Percentiles rank a stretch among this genome's conserved stretches.
These are phyloP conservation scores for Amphibolis antarctica DNA, from an alignment of 106 monocot species.

Conservation along the genomic window DNA sequence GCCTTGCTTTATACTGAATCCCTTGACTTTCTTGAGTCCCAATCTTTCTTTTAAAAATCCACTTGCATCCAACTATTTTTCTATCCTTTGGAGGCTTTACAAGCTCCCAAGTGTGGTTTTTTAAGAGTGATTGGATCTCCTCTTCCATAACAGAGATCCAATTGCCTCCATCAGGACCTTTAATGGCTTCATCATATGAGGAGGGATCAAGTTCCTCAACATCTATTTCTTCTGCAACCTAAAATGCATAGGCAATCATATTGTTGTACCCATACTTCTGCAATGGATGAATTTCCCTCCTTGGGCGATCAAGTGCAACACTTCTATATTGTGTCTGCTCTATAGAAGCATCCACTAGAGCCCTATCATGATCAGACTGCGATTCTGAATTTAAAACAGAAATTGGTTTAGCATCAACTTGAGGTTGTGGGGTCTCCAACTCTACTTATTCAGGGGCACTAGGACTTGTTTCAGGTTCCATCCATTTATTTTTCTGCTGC, in stretches of 20 bases:
- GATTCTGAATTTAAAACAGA: background rate
- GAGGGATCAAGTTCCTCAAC: background rate
- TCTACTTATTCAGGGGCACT: background rate
- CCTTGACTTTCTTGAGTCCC: background rate
- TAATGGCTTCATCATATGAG: background rate
- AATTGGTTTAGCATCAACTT: background rate
- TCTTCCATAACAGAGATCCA: background rate
- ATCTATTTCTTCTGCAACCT: background rate
- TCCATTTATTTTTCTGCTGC: background rate
- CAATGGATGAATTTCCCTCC: background rate
- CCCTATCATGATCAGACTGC: background rate
- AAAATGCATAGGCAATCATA: background rate
- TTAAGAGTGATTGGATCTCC: background rate
- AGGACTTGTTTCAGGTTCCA: background rate
- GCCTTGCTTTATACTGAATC: background rate
- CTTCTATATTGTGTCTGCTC: background rate
- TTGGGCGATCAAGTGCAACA: background rate
- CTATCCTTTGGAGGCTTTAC: background rate
- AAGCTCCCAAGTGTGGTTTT: conserved; percentile 1
- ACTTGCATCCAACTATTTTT: conserved; percentile 2
- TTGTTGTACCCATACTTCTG: background rate
- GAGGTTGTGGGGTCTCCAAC: background rate
- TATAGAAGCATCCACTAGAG: background rate
- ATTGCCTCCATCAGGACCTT: background rate
- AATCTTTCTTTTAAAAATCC: conserved; percentile 2